These are phyloP conservation scores for Platismatia glauca DNA, from an alignment of 495 filamentous ascomycete species.

Conservation along the genomic window DNA sequence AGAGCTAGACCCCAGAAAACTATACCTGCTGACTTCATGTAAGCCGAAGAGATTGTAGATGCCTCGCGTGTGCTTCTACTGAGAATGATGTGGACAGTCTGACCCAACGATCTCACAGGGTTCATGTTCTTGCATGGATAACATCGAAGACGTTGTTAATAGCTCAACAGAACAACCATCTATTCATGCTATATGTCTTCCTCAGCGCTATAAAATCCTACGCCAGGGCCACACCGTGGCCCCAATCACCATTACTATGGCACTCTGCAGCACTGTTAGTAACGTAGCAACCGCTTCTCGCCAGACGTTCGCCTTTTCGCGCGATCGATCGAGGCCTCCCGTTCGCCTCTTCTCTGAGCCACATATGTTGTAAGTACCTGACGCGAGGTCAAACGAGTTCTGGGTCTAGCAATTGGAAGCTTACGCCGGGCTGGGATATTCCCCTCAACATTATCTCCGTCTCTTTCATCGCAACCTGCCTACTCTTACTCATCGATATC, in stretches of 20 bases:
- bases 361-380: constrained; percentile 16
- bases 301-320: constrained; percentile 33
- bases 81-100: background rate
- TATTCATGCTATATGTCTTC: background rate
- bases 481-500: constrained; percentile 50
- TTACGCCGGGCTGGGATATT: constrained; percentile 19
- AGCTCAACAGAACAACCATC: background rate
- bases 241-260: background rate
- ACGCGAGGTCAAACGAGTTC: too few relatives aligned
- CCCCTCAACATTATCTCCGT: constrained; percentile 50
- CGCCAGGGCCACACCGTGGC: background rate
- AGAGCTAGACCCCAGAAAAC: background rate
- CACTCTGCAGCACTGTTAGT: constrained; percentile 16
- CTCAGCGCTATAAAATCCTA: background rate
- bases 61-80: background rate
- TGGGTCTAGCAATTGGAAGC: background rate
- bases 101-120: background rate
- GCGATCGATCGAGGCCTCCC: constrained; percentile 32
- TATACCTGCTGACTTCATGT: background rate
- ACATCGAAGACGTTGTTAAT: background rate
- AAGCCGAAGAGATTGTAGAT: background rate
- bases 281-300: constrained; percentile 30
- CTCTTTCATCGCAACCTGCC: constrained; percentile 43
- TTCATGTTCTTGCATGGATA: background rate
- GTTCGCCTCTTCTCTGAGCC: constrained; percentile 21